Conservation (phyloP, 108 stramenopile species). For the Discostella stelligeroides region DNA sequence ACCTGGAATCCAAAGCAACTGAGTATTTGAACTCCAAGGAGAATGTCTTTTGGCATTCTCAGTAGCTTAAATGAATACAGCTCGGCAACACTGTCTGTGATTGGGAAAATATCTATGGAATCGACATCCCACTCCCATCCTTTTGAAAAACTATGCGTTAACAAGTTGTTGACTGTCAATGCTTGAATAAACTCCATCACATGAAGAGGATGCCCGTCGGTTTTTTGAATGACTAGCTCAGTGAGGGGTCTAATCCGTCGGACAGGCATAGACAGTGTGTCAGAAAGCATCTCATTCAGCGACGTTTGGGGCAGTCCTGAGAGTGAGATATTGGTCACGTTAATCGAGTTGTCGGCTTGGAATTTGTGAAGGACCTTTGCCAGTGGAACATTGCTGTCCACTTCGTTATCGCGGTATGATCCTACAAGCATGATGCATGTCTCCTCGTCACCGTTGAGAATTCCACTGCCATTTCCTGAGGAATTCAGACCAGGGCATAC, state of each 20-base stretch:
- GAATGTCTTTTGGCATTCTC: constrained; percentile 12
- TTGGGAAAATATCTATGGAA: constrained; percentile 18
- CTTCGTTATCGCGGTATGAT: constrained; percentile 57
- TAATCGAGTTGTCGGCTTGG: constrained; percentile 9
- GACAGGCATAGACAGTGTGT: constrained; percentile 18
- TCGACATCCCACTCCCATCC: constrained; percentile 38
- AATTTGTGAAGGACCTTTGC: constrained; percentile 13
- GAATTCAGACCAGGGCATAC: constrained; percentile 8
- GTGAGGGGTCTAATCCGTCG: constrained; percentile 22
- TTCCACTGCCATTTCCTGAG: not conserved
- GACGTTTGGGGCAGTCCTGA: constrained; percentile 9
- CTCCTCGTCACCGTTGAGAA: not conserved
- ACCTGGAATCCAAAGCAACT: constrained; percentile 30
- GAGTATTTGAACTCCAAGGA: constrained; percentile 23
- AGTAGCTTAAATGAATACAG: constrained; percentile 24
- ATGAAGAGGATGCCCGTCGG: constrained; percentile 25
- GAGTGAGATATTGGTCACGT: constrained; percentile 23
- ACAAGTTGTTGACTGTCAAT: constrained; percentile 18
- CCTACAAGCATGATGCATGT: constrained; percentile 44
- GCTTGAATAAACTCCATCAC: constrained; percentile 28
- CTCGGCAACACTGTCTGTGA: constrained; percentile 39
- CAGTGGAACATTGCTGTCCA: constrained; percentile 23
- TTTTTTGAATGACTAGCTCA: constrained; percentile 25
- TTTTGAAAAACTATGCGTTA: constrained; percentile 25
- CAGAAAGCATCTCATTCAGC: constrained; percentile 29